Evolutionary conservation across 371 early-diverging fungal species (phyloP).

Genomic region (Mucor mucedo): DNA sequence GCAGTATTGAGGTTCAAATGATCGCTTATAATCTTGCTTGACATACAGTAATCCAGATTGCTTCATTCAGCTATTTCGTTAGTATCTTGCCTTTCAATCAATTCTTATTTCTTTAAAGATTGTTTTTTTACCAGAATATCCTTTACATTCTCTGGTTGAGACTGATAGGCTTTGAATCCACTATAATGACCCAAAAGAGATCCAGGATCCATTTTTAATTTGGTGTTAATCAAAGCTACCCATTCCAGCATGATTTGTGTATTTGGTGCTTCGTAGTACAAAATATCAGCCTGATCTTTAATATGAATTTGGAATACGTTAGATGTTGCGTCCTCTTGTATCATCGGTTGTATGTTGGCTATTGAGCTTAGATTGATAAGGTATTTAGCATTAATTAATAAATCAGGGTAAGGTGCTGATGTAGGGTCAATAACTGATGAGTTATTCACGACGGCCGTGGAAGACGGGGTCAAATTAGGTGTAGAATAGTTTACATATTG

Average conservation of each 20-base stretch:
- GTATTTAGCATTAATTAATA: conserved; percentile 10
- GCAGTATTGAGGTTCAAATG: conserved; percentile 14
- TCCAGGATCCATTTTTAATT: neutral
- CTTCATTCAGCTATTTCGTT: neutral
- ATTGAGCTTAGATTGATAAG: conserved; percentile 17
- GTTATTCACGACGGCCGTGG: neutral
- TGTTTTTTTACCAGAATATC: conserved; percentile 12
- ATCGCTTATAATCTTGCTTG: conserved; percentile 12
- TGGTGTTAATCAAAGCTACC: conserved; percentile 17
- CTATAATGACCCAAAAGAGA: neutral
- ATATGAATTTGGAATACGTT: conserved; percentile 6
- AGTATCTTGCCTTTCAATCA: neutral
- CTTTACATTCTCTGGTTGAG: neutral
- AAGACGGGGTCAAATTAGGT: neutral
- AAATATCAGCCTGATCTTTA: neutral
- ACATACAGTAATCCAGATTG: conserved; percentile 26
- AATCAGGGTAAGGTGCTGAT: conserved; percentile 7
- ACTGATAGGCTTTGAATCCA: neutral
- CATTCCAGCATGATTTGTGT: conserved; percentile 25
- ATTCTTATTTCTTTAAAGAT: neutral
- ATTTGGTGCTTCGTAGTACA: conserved; percentile 25
- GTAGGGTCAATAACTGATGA: neutral
- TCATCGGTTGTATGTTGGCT: neutral
- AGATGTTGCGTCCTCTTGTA: neutral
- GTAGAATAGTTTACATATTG: neutral